Percentiles rank a stretch among this genome's conserved stretches.
These are phyloP conservation scores for Leishmania turanica DNA, from an alignment of 208 protist species.

Conservation along the genomic window DNA sequence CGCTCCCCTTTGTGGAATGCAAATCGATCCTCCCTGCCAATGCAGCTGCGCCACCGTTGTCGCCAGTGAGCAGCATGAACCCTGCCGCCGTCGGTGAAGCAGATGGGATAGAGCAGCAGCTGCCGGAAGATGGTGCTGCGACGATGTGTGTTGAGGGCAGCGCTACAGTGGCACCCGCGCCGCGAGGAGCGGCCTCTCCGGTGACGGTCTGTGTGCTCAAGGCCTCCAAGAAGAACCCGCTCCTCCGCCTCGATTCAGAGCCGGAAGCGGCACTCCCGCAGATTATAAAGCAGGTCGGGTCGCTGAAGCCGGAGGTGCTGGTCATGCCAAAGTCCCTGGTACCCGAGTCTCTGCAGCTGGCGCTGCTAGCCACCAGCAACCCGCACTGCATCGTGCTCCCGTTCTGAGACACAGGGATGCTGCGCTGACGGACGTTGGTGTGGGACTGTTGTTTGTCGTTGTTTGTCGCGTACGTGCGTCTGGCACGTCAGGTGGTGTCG, in stretches of 20 bases:
- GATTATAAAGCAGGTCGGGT: slow-evolving; percentile 55
- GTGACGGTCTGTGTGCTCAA: slow-evolving; percentile 60
- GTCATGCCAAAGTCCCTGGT: slow-evolving; percentile 46
- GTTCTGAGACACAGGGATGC: slow-evolving; percentile 1
- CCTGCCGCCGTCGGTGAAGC: background rate
- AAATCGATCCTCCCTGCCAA: background rate
- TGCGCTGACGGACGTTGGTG: background rate
- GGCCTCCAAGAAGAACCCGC: slow-evolving; percentile 55
- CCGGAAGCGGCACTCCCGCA: slow-evolving; percentile 49
- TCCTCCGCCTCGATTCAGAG: slow-evolving; percentile 26
- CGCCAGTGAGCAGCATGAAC: background rate
- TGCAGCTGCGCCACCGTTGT: background rate
- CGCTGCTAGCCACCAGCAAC: slow-evolving; percentile 54
- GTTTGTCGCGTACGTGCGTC: background rate
- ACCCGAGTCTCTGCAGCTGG: slow-evolving; percentile 52
- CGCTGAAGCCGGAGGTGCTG: slow-evolving; percentile 66
- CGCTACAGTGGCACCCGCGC: background rate
- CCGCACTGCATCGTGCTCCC: slow-evolving; percentile 74
- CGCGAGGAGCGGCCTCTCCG: slow-evolving; percentile 10
- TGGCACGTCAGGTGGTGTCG: background rate
- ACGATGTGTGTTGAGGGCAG: background rate
- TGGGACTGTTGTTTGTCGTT: background rate
- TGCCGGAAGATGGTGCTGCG: background rate
- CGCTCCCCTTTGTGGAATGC: slow-evolving; percentile 5
- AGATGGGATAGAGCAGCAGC: background rate